Percentiles rank a stretch among this genome's conserved stretches.
Evolutionary conservation across 805 yeast genomes (phyloP).

Genomic region (Maudiozyma barnettii): DNA sequence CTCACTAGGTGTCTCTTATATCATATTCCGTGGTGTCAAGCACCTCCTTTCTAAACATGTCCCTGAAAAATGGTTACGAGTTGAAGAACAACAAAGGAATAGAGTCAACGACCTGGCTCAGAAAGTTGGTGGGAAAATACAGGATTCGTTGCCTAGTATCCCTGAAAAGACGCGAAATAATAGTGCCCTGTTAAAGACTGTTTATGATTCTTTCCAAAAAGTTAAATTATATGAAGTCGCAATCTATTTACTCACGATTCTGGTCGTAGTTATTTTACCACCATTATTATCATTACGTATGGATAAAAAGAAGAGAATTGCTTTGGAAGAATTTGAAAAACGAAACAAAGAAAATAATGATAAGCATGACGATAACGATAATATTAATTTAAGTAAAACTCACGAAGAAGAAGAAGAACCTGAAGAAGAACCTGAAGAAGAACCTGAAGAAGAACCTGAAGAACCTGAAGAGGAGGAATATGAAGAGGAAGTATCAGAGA

Average conservation of each 20-base stretch:
- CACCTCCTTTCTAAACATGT: conserved; percentile 6
- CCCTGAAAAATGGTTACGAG: conserved; percentile 10
- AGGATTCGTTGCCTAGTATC: not conserved
- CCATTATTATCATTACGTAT: not conserved
- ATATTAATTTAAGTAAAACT: not conserved
- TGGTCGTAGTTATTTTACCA: not conserved
- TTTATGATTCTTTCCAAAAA: not conserved
- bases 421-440: not conserved
- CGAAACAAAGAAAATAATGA: not conserved
- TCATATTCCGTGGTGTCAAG: conserved; percentile 10
- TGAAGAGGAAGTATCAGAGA: not conserved
- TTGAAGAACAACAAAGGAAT: not conserved
- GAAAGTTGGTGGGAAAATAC: not conserved
- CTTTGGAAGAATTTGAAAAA: not conserved
- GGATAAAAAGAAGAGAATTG: not conserved
- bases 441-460: not conserved
- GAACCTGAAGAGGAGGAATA: not conserved
- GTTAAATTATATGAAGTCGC: not conserved
- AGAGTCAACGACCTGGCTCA: not conserved
- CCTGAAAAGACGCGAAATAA: not conserved
- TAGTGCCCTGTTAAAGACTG: not conserved
- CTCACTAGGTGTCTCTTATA: conserved; percentile 12
- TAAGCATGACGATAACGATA: not conserved
- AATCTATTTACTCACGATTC: not conserved
- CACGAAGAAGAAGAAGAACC: conserved; percentile 4